A percentile compares a stretch with the other conserved stretches of the same genome.
phyloP scores from a whole-genome alignment of 306 rosid species.

The Trifolium repens region DNA sequence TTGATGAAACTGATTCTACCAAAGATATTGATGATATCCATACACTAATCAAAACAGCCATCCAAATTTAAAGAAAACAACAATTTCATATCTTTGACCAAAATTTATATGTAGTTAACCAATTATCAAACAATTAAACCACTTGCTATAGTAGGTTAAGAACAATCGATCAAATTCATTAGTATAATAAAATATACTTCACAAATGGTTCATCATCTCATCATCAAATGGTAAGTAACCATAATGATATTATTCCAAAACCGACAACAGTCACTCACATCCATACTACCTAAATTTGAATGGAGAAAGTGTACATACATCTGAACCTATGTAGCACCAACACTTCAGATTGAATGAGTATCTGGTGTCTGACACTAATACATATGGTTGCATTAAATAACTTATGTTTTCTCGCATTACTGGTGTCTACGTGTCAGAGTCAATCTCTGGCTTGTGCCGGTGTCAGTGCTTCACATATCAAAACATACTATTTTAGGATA shows the following conservation, averaged over 20 bases:
- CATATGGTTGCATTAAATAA: not conserved
- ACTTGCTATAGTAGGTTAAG: not conserved
- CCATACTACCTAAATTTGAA: not conserved
- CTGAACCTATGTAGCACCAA: not conserved
- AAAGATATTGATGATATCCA: too few species aligned
- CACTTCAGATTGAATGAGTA: not conserved
- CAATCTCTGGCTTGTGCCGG: not conserved
- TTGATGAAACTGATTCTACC: too few species aligned
- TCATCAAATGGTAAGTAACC: not conserved
- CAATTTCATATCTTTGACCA: too few species aligned
- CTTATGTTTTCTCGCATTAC: not conserved
- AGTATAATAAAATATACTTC: not conserved
- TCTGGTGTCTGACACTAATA: not conserved
- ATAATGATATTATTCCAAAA: slow-evolving; percentile 15
- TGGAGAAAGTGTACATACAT: not conserved
- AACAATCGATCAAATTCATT: not conserved
- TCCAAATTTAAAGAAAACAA: too few species aligned
- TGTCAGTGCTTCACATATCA: not conserved
- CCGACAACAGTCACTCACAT: not conserved
- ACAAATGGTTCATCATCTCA: slow-evolving; percentile 2
- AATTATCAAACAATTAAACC: too few species aligned
- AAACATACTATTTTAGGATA: slow-evolving; percentile 26
- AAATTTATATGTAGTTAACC: too few species aligned
- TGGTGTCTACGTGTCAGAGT: not conserved
- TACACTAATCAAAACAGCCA: too few species aligned